phyloP scores from a whole-genome alignment of 2,329 filamentous ascomycete species.

The Epichloe coenophiala region DNA sequence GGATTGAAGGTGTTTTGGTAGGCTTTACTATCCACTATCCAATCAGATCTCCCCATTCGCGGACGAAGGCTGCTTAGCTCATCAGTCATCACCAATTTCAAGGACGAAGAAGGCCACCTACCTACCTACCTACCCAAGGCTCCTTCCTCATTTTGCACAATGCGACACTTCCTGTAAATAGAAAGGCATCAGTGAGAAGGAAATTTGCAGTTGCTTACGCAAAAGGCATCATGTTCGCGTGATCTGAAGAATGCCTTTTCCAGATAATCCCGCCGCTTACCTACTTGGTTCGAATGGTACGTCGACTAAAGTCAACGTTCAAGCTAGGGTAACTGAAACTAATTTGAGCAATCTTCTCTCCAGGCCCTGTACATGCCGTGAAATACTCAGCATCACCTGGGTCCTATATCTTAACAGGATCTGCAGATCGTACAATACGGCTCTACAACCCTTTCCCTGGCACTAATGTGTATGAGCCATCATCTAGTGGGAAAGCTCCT shows the following conservation, averaged over 20 bases:
- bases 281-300: conserved; percentile 45
- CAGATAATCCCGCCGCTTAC: conserved; percentile 37
- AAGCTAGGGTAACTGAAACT: background rate
- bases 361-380: conserved; percentile 59
- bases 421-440: conserved; percentile 69
- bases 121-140: background rate
- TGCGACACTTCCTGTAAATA: background rate
- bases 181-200: background rate
- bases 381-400: conserved; percentile 60
- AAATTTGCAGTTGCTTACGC: background rate
- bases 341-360: background rate
- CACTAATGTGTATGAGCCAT: conserved; percentile 19
- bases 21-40: background rate
- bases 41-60: conserved; percentile 1
- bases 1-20: too few species aligned
- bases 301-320: conserved; percentile 8
- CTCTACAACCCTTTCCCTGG: conserved; percentile 65
- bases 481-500: conserved; percentile 13
- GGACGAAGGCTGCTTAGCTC: background rate
- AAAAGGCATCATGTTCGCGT: background rate
- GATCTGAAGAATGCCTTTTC: conserved; percentile 26
- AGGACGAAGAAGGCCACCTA: background rate
- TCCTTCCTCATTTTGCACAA: background rate
- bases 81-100: background rate
- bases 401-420: conserved; percentile 73